phyloP scores from a whole-genome alignment of 345 rosid genomes.

The Euphorbia pulcherrima region DNA sequence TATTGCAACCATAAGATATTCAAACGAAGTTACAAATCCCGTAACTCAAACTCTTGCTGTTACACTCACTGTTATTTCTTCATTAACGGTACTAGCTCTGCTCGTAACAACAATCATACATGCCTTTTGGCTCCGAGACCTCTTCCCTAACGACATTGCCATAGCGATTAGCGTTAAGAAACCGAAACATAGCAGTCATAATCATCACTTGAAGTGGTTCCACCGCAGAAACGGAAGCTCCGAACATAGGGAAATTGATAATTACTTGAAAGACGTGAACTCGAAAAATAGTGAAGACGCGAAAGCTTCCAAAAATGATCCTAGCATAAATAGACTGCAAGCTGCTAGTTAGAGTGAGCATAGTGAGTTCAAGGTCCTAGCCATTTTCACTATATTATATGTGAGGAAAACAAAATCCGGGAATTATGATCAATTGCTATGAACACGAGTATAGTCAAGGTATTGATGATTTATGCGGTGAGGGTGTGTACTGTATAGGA shows the following conservation, averaged over 20 bases:
- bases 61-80: slow-evolving; percentile 39
- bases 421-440: slow-evolving; percentile 19
- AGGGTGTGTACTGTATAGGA: slow-evolving; percentile 1
- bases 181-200: slow-evolving; percentile 29
- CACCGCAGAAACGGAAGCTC: slow-evolving; percentile 42
- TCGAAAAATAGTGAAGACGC: slow-evolving; percentile 30
- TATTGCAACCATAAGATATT: slow-evolving; percentile 59
- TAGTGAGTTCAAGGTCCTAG: slow-evolving; percentile 3
- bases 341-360: slow-evolving; percentile 1
- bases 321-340: slow-evolving; percentile 1
- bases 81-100: slow-evolving; percentile 48
- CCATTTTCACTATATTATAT: slow-evolving; percentile 30
- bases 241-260: slow-evolving; percentile 39
- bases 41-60: slow-evolving; percentile 42
- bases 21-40: slow-evolving; percentile 42
- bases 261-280: slow-evolving; percentile 39
- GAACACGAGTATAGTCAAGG: slow-evolving; percentile 21
- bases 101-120: slow-evolving; percentile 44
- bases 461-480: slow-evolving; percentile 18
- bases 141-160: slow-evolving; percentile 60
- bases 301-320: slow-evolving; percentile 32
- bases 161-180: slow-evolving; percentile 62
- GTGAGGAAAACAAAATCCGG: slow-evolving; percentile 26
- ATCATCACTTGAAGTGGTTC: slow-evolving; percentile 42
- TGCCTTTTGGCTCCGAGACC: slow-evolving; percentile 35